phyloP scores from a whole-genome alignment of 2,329 filamentous ascomycete genomes.

The Fusarium heterosporum region DNA sequence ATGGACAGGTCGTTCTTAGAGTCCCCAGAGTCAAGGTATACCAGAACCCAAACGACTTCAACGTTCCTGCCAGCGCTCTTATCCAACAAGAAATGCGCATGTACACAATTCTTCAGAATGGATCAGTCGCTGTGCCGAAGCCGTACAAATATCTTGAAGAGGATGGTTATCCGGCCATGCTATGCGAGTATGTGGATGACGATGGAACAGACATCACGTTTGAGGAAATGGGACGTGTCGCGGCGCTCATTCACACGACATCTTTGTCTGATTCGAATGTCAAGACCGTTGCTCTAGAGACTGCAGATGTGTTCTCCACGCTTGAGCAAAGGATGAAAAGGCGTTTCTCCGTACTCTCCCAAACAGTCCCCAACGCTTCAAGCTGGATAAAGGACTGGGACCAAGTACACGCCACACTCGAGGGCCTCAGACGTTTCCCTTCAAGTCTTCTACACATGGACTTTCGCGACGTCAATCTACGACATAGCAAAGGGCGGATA shows the following conservation, averaged over 20 bases:
- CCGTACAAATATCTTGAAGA: slow-evolving; percentile 14
- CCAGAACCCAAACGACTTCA: slow-evolving; percentile 9
- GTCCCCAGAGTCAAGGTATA: slow-evolving; percentile 15
- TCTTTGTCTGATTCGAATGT: fast-evolving
- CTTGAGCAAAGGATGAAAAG: slow-evolving; percentile 16
- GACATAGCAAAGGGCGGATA: background rate
- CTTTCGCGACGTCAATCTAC: slow-evolving; percentile 21
- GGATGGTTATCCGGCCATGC: slow-evolving; percentile 8
- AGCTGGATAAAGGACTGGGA: slow-evolving; percentile 6
- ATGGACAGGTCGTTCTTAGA: slow-evolving; percentile 12
- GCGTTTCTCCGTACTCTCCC: background rate
- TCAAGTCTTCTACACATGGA: slow-evolving; percentile 18
- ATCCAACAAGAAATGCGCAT: slow-evolving; percentile 16
- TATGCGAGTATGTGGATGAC: slow-evolving; percentile 20
- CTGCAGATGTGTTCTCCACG: background rate
- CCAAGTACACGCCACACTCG: background rate
- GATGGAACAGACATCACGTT: background rate
- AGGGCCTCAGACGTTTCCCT: background rate
- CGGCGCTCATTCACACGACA: slow-evolving; percentile 3
- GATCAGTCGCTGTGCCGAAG: background rate
- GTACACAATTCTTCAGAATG: background rate
- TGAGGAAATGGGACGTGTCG: slow-evolving; percentile 18
- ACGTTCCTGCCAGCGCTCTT: background rate
- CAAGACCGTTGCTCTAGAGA: background rate
- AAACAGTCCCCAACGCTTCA: background rate